Evolutionary conservation across 257 asterid genomes (phyloP).

Genomic region (Plantago major): DNA sequence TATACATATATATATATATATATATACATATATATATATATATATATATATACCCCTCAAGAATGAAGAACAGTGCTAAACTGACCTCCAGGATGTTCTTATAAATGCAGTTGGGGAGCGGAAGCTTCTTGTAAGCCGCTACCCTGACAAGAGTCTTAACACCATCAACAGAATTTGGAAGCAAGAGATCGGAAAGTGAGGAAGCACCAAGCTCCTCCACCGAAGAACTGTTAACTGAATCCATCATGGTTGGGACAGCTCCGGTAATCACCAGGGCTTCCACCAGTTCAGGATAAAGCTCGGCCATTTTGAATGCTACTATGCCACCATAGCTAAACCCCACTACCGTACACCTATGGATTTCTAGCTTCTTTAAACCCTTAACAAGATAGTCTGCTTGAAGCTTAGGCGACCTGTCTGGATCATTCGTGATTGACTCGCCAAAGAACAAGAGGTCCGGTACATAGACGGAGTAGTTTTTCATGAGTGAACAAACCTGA

Average conservation of each 20-base stretch:
- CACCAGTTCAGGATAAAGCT: slow-evolving; percentile 59
- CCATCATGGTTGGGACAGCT: slow-evolving; percentile 75
- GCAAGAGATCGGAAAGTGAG: slow-evolving; percentile 27
- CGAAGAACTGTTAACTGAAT: slow-evolving; percentile 44
- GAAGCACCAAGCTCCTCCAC: slow-evolving; percentile 59
- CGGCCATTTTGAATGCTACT: slow-evolving; percentile 95
- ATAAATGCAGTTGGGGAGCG: too few relatives aligned
- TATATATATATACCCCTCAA: too few relatives aligned
- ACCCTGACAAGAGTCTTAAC: too few relatives aligned
- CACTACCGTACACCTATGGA: slow-evolving; percentile 63
- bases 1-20: too few relatives aligned
- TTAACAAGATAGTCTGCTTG: slow-evolving; percentile 68
- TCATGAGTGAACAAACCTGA: slow-evolving; percentile 55
- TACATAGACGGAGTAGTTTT: slow-evolving; percentile 62
- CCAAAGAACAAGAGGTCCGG: slow-evolving; percentile 94
- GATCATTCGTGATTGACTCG: slow-evolving; percentile 51
- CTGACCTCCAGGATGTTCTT: too few relatives aligned
- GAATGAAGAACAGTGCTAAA: too few relatives aligned
- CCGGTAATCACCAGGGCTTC: slow-evolving; percentile 65
- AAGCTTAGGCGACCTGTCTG: slow-evolving; percentile 67
- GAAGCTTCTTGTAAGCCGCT: too few relatives aligned
- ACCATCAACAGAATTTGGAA: too few relatives aligned
- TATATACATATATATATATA: too few relatives aligned
- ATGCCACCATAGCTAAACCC: slow-evolving; percentile 95
- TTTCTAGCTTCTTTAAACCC: slow-evolving; percentile 58